A percentile compares a stretch with the other conserved stretches of the same genome.
phyloP scores from a whole-genome alignment of 2,329 filamentous ascomycete species.

The Zymoseptoria ardabiliae region DNA sequence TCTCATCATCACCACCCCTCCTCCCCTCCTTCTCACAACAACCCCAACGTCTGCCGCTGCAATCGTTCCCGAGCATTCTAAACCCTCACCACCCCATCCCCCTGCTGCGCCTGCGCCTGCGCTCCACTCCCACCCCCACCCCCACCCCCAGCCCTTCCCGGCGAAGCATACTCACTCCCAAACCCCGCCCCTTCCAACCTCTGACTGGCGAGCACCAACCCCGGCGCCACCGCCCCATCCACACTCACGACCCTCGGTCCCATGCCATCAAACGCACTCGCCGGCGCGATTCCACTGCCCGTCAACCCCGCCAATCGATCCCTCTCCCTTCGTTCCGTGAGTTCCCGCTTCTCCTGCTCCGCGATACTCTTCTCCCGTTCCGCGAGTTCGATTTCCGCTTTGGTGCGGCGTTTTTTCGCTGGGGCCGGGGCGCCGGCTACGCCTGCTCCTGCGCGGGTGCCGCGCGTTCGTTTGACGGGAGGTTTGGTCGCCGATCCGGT shows the following conservation, averaged over 20 bases:
- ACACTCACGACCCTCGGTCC: background rate
- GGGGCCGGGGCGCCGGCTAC: slow-evolving; percentile 22
- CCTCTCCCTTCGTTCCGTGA: slow-evolving; percentile 45
- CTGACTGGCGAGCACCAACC: background rate
- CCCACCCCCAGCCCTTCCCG: too few relatives aligned
- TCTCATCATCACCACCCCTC: too few relatives aligned
- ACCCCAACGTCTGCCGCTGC: too few relatives aligned
- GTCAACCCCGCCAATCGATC: slow-evolving; percentile 43
- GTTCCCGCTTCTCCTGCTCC: slow-evolving; percentile 62
- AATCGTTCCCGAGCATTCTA: background rate
- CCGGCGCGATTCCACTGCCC: background rate
- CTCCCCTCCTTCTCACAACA: background rate
- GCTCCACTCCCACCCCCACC: too few relatives aligned
- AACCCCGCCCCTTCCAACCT: background rate
- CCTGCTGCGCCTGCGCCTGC: background rate
- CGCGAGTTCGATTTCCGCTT: slow-evolving; percentile 6
- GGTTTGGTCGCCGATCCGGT: background rate
- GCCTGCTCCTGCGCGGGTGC: too few relatives aligned
- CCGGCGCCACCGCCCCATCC: background rate
- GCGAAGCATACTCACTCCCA: too few relatives aligned
- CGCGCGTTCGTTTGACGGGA: background rate
- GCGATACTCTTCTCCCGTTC: slow-evolving; percentile 63
- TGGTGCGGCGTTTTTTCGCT: background rate
- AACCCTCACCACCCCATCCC: background rate
- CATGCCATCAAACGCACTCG: background rate